A percentile compares a stretch with the other conserved stretches of the same genome.
These are phyloP conservation scores for Tuber brumale DNA, from an alignment of 495 filamentous ascomycete species.

Conservation along the genomic window DNA sequence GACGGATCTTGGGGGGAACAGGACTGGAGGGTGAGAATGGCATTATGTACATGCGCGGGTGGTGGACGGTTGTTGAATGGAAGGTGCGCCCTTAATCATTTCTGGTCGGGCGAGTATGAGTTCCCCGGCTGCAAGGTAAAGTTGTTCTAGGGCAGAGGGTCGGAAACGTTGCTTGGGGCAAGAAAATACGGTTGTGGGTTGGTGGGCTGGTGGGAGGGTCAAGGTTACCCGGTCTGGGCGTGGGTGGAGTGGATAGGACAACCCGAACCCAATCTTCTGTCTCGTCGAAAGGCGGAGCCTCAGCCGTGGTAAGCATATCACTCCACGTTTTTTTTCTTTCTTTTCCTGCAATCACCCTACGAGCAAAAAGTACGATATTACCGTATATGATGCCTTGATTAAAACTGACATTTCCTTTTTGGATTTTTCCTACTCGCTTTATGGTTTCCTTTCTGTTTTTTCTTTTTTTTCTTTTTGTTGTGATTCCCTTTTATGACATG, in stretches of 20 bases:
- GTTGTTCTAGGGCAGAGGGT: slow-evolving; percentile 4
- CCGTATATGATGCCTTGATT: not conserved
- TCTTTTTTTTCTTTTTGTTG: not conserved
- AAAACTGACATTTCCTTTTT: not conserved
- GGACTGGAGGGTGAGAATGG: not conserved
- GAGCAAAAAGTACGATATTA: not conserved
- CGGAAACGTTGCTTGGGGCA: not conserved
- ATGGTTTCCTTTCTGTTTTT: not conserved
- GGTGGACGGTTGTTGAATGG: slow-evolving; percentile 3
- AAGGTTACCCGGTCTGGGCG: not conserved
- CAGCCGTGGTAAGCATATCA: not conserved
- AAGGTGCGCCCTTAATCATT: slow-evolving; percentile 5
- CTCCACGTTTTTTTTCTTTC: not conserved
- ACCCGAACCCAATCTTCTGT: not conserved
- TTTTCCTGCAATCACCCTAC: not conserved
- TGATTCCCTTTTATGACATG: not conserved
- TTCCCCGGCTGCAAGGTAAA: slow-evolving; percentile 4
- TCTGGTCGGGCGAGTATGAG: slow-evolving; percentile 4
- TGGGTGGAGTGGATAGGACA: not conserved
- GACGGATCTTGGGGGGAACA: slow-evolving; percentile 27
- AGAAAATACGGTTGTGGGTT: not conserved
- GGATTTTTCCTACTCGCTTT: not conserved
- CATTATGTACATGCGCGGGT: slow-evolving; percentile 6
- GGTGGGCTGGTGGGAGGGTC: not conserved
- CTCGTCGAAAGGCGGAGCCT: not conserved